Evolutionary conservation across 2,329 filamentous ascomycete species (phyloP).

Genomic region (Decorospora gaudefroyi): DNA sequence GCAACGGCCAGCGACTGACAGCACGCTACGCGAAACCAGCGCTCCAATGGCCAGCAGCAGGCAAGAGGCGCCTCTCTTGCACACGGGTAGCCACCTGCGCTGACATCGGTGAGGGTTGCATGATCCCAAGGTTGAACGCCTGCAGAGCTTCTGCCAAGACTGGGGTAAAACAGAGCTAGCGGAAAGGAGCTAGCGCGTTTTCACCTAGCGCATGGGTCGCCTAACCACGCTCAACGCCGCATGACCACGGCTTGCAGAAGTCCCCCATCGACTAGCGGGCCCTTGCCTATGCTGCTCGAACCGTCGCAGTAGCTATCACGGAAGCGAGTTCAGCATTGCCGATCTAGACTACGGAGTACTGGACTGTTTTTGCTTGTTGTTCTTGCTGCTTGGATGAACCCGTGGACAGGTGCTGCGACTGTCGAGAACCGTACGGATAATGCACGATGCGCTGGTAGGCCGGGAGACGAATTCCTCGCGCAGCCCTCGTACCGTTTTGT

Average conservation of each 20-base stretch:
- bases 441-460: not conserved
- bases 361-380: not conserved
- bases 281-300: constrained; percentile 16
- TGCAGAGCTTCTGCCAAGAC: constrained; percentile 15
- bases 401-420: not conserved
- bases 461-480: constrained; percentile 5
- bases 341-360: constrained; percentile 3
- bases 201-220: constrained; percentile 19
- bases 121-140: constrained; percentile 7
- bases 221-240: constrained; percentile 16
- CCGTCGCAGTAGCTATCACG: constrained; percentile 10
- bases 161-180: constrained; percentile 22
- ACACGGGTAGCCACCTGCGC: constrained; percentile 3
- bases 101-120: constrained; percentile 10
- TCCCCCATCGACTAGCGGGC: constrained; percentile 10
- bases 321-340: constrained; percentile 6
- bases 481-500: constrained; percentile 28
- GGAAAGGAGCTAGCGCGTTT: constrained; percentile 14
- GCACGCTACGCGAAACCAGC: constrained; percentile 21
- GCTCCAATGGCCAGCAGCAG: constrained; percentile 3
- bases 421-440: constrained; percentile 1
- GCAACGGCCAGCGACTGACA: constrained; percentile 26
- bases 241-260: constrained; percentile 16
- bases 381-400: too few relatives aligned
- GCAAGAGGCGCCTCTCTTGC: not conserved